Evolutionary conservation across 164 flowering plant species (phyloP).

Genomic region (Pachysandra terminalis): DNA sequence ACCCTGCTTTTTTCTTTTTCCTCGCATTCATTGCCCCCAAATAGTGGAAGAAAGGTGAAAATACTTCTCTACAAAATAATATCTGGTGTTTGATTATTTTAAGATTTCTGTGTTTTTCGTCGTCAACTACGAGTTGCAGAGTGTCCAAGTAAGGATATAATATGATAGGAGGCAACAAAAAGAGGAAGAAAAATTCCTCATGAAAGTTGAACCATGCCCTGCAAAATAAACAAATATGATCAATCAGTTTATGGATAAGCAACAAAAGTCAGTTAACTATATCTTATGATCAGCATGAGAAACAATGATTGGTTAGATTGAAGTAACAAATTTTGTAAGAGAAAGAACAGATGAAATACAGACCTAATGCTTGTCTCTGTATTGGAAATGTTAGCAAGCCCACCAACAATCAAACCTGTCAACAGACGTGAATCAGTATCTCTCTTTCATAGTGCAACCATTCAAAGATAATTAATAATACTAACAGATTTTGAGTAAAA

Average conservation of each 20-base stretch:
- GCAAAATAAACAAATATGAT: slow-evolving; percentile 20
- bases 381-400: slow-evolving; percentile 84
- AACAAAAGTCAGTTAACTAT: neutral
- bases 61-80: too few species aligned
- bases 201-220: slow-evolving; percentile 98
- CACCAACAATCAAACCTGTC: slow-evolving; percentile 92
- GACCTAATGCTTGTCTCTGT: slow-evolving; percentile 89
- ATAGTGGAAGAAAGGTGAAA: too few species aligned
- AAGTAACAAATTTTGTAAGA: neutral
- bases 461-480: neutral
- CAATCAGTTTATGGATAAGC: neutral
- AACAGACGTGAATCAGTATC: neutral
- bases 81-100: too few species aligned
- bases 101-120: too few species aligned
- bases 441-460: neutral
- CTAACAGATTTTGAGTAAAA: too few species aligned
- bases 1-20: too few species aligned
- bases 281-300: too few species aligned
- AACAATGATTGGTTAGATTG: too few species aligned
- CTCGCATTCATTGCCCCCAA: too few species aligned
- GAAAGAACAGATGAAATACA: neutral
- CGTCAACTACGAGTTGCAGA: slow-evolving; percentile 1
- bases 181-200: slow-evolving; percentile 95
- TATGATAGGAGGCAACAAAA: slow-evolving; percentile 91
- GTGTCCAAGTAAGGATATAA: slow-evolving; percentile 72